Evolutionary conservation across 441 rosid species (phyloP), one percentile per base, ranked within the genome.

Genomic region (Populus tomentosa): DNA sequence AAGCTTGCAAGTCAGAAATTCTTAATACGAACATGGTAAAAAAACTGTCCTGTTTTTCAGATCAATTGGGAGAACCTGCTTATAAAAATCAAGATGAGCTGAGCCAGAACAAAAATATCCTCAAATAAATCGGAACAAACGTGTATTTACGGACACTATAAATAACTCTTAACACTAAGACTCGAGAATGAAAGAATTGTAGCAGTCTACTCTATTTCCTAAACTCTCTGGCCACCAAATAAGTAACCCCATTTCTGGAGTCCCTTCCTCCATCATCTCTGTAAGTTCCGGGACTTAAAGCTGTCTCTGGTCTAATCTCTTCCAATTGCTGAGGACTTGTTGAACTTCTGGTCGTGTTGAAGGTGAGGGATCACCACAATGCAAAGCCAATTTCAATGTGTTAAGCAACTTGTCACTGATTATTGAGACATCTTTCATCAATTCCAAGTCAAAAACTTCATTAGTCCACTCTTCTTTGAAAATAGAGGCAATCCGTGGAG

Each of bases 391-490:
- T 84, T 91, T 91, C 86, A 91, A 71, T 7, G 94, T 90, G 83
- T 86, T 91, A 13, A 93, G 86, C 53, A 92, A 79, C 84, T 92
- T 94, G 73, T 92, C 95, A 13, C 94, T 94, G 67, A 88, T 88
- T 9, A 83, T 80, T 46, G 89, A 71, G 20, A 89, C 92, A 82
- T 90, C 93, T 86, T 83, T 89, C 93, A 93, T 88, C 68, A 91
- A 71, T 82, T 93, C 97, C 83, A 89, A 72, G 78, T 91, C 97
- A 5, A 91, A 91, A 6, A 90, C 95, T 76, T 92, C 94, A 69
- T 91, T 91, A n/a, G 97, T 91, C 90, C 94, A 90, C 61, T 92
- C 95, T 77, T 91, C 95, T 80, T 92, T 92, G 30, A 91, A 94
- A 13, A 86, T 90, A 0, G 95, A 90, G 56, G 97, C 97, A 79